phyloP scores from a whole-genome alignment of 192 early-diverging fungal genomes.

The Entomortierella chlamydospora region DNA sequence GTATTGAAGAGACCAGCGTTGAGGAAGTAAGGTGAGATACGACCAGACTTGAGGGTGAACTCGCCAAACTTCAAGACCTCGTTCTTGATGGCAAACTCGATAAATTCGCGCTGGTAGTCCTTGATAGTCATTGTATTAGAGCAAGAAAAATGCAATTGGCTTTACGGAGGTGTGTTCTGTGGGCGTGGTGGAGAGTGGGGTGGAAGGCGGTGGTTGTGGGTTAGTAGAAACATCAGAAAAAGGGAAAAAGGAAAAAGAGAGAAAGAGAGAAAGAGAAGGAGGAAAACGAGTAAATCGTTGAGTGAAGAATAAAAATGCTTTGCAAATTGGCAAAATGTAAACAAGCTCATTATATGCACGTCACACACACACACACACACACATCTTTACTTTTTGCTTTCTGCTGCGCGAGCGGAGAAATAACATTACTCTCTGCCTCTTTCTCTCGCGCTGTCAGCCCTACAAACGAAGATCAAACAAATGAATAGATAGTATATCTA shows the following conservation, averaged over 20 bases:
- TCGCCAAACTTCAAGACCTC: constrained; percentile 91
- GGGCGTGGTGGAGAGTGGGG: not conserved
- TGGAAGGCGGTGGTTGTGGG: not conserved
- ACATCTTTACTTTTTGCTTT: too few relatives aligned
- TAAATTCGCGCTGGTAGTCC: constrained; percentile 92
- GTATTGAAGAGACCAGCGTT: constrained; percentile 97
- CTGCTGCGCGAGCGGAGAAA: too few relatives aligned
- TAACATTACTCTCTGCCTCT: too few relatives aligned
- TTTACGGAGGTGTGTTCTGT: not conserved
- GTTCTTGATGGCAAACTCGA: constrained; percentile 89
- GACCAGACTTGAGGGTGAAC: constrained; percentile 95
- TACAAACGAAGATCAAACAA: too few relatives aligned
- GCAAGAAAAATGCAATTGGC: too few relatives aligned
- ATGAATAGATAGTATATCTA: too few relatives aligned
- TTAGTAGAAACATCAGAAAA: constrained; percentile 32
- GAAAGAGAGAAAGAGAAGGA: constrained; percentile 1
- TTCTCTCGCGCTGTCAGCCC: too few relatives aligned
- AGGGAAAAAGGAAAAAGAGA: constrained; percentile 16
- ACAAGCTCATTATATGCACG: not conserved
- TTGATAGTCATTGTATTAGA: constrained; percentile 63
- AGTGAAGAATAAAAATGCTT: too few relatives aligned
- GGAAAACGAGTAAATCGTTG: not conserved
- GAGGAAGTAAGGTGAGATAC: constrained; percentile 98
- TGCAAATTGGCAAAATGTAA: too few relatives aligned
- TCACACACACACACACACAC: too few relatives aligned